Base-by-base conservation (phyloP, 139 green algal species). In the Axilococcus clingmanii region DNA sequence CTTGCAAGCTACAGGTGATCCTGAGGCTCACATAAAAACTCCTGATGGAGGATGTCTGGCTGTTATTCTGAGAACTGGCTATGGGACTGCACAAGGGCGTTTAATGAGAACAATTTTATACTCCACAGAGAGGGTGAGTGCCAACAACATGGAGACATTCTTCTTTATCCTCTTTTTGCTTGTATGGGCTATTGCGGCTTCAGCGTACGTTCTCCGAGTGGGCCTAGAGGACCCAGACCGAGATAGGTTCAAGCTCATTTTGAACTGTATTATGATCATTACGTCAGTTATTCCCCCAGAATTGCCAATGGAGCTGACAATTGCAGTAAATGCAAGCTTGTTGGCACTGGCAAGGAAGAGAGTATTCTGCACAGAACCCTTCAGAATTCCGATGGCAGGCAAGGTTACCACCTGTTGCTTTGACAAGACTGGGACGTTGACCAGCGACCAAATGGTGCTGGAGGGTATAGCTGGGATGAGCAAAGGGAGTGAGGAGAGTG, bases 351-450 rank as follows among this genome's bases (percentile, higher is more conserved):
- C 61, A 2, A 57, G 60, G 25, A 69, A 66, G 46, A 50, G 44
- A 19, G 72, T 98, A 25, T 98, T 94, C 66, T 98, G 91, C 81
- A 98, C 91, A 0, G 91, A 98, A 78, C 91, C 91, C 34, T 98
- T 98, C 74, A 71, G 89, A 49, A 97, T 97, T 53, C 85, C 87
- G 7, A 78, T 94, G 51, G 90, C 86, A 5, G 90, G 90, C 35
- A 95, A 95, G 76, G 84, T 88, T 22, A 90, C 92, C 56, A 79
- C 89, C 16, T 96, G 87, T 73, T 98, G 91, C 71, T 98, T 98
- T 59, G 91, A 98, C 81, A 98, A 98, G 82, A 98, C 91, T 0
- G 91, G 91, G 61, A 98, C 91, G 16, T 80, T 98, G 20, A 98
- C 91, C 5, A 82, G 57, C 7, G 87, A 97, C 62, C 75, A 95